Evolutionary conservation across 1,139 yeast genomes (phyloP).

Genomic region (Debaryomycetaceae sp.): DNA sequence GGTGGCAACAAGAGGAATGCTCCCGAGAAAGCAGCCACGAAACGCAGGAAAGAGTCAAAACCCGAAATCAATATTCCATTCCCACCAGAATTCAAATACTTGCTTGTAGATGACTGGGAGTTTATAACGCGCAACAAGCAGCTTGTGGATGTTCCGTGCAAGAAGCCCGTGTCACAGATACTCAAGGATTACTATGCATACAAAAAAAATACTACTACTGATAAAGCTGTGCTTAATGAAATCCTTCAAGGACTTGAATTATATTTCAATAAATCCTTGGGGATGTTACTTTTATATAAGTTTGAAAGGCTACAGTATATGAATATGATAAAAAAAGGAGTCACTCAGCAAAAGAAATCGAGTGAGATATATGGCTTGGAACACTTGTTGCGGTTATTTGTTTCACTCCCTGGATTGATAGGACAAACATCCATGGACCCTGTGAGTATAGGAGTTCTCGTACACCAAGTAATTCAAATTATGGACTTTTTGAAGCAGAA

Average conservation of each 20-base stretch:
- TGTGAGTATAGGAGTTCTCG: slow-evolving; percentile 55
- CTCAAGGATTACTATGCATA: slow-evolving; percentile 44
- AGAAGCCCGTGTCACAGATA: slow-evolving; percentile 49
- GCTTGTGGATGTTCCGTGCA: slow-evolving; percentile 59
- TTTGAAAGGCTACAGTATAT: slow-evolving; percentile 82
- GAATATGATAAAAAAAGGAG: slow-evolving; percentile 38
- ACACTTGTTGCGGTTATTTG: slow-evolving; percentile 70
- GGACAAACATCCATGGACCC: slow-evolving; percentile 80
- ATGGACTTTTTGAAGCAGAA: slow-evolving; percentile 52
- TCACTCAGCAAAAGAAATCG: slow-evolving; percentile 29
- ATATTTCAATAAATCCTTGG: slow-evolving; percentile 77
- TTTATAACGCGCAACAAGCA: slow-evolving; percentile 75
- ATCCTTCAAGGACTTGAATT: slow-evolving; percentile 62
- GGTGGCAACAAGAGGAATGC: slow-evolving; percentile 1
- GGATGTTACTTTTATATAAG: slow-evolving; percentile 72
- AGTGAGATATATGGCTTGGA: slow-evolving; percentile 66
- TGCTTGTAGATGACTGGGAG: slow-evolving; percentile 93
- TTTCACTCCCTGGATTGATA: slow-evolving; percentile 76
- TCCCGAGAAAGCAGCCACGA: slow-evolving; percentile 4
- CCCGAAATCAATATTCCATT: slow-evolving; percentile 51
- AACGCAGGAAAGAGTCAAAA: slow-evolving; percentile 4
- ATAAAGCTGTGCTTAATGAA: slow-evolving; percentile 61
- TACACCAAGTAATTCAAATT: slow-evolving; percentile 45
- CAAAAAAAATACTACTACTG: slow-evolving; percentile 18
- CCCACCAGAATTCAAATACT: slow-evolving; percentile 63